Base-by-base conservation (phyloP, 257 asterid species). In the Petunia secreta region DNA sequence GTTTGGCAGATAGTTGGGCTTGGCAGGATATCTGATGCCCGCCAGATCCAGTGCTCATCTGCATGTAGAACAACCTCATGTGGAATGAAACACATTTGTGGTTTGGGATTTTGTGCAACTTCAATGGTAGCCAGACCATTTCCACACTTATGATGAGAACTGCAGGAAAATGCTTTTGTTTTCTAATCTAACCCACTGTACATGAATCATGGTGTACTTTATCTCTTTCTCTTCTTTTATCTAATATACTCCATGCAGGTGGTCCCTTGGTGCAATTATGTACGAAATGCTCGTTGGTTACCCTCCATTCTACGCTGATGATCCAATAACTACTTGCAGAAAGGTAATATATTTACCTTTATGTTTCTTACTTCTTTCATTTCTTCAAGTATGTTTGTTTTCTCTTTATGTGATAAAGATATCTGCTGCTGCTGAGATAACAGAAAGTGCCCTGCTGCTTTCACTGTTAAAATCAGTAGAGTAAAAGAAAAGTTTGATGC, bases 201-300 rank as follows among this genome's bases (percentile, higher is more conserved):
- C 10, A 34, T 68, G 73, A 41, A 80, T 50, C 64, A 80, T 46
- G 54, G 4, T 66, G 41, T 38, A 69, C 13, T 78, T 53, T 75
- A 78, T 62, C 14, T 43, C 4, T 79, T 74, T 54, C 36, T 63
- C 63, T 8, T 62, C 82, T 62, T 63, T 76, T 82, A 79, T 73
- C 38, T 8, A 64, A 77, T 82, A 62, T 68, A 76, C 69, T 84
- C 9, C 78, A 34, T 75, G 64, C 88, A 86, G 91, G 91, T 88
- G 89, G 91, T 88, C 91, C 3, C 89, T 88, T 74, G 91, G 91
- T 64, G 91, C 91, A 58, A 88, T 88, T 67, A 81, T 86, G 91
- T 88, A 88, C 75, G 89, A 88, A 86, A 88, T 88, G 91, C 91
- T 88, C 69, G 54, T 88, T 76, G 91, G 91, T 34, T 88, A 88